Evolutionary conservation across 495 filamentous ascomycete genomes (phyloP).

Genomic region (Podospora pseudocomata): DNA sequence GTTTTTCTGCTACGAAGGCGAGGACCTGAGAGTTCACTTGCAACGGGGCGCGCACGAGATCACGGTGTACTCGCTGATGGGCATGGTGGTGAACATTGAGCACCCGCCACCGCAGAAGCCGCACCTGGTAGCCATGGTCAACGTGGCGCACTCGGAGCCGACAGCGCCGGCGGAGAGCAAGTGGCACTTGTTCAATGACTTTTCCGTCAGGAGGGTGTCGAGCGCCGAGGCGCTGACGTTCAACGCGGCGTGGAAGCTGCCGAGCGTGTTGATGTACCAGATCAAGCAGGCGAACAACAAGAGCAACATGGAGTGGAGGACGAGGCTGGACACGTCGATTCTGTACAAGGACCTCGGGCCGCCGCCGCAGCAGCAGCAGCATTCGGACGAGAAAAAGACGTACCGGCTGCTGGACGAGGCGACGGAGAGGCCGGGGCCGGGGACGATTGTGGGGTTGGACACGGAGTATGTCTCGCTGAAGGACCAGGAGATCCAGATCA

Average conservation of each 20-base stretch:
- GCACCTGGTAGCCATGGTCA: slow-evolving; percentile 86
- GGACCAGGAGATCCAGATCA: slow-evolving; percentile 87
- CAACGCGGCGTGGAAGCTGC: slow-evolving; percentile 84
- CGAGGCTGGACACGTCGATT: slow-evolving; percentile 71
- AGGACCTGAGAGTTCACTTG: slow-evolving; percentile 69
- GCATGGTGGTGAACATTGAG: slow-evolving; percentile 83
- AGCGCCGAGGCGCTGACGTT: slow-evolving; percentile 81
- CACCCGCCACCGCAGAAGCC: slow-evolving; percentile 76
- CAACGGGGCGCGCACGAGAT: slow-evolving; percentile 63
- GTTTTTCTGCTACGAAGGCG: slow-evolving; percentile 86
- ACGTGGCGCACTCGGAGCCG: slow-evolving; percentile 70
- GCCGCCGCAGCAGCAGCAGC: slow-evolving; percentile 5
- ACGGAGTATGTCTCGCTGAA: slow-evolving; percentile 92
- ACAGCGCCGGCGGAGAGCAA: slow-evolving; percentile 52
- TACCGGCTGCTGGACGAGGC: slow-evolving; percentile 59
- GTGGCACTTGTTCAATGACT: slow-evolving; percentile 98
- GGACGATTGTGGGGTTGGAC: slow-evolving; percentile 82
- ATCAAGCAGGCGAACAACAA: slow-evolving; percentile 66
- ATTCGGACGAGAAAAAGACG: slow-evolving; percentile 39
- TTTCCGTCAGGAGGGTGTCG: slow-evolving; percentile 77
- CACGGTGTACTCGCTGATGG: slow-evolving; percentile 86
- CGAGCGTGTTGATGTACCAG: slow-evolving; percentile 83
- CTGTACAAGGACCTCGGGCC: slow-evolving; percentile 63
- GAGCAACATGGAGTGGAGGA: slow-evolving; percentile 83
- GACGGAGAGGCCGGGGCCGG: slow-evolving; percentile 61